A percentile compares a stretch with the other conserved stretches of the same genome.
Conservation (phyloP, 371 early-diverging fungal genomes). For the Syncephalastrum sp. region DNA sequence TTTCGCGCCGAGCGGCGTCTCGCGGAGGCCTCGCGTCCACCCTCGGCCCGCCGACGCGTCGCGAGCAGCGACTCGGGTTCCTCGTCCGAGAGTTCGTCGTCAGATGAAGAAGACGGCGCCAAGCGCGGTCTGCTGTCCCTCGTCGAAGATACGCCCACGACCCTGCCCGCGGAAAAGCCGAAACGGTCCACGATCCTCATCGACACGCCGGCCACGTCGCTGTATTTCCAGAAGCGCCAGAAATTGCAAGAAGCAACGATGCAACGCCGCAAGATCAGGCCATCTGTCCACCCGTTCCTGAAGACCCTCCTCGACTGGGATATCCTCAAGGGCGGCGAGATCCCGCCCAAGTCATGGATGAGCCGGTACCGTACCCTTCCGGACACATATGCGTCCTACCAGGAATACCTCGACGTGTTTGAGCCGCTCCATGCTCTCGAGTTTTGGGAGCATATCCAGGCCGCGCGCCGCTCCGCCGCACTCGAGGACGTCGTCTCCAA, state of each 20-base stretch:
- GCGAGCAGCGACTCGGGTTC: constrained; percentile 19
- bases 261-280: constrained; percentile 44
- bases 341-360: constrained; percentile 34
- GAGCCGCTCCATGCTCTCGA: constrained; percentile 87
- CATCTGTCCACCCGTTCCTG: constrained; percentile 46
- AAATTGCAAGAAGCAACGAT: constrained; percentile 21
- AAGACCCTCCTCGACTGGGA: constrained; percentile 59
- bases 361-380: constrained; percentile 49
- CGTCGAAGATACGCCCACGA: constrained; percentile 21
- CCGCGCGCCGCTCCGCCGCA: constrained; percentile 66
- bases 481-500: constrained; percentile 47
- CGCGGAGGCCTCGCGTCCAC: constrained; percentile 34
- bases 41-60: constrained; percentile 31
- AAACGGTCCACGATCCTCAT: constrained; percentile 37
- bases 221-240: constrained; percentile 15
- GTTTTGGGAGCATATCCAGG: constrained; percentile 79
- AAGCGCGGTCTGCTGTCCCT: constrained; percentile 18
- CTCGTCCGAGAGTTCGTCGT: constrained; percentile 24
- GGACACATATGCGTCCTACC: constrained; percentile 51
- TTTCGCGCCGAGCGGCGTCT: constrained; percentile 32
- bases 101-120: constrained; percentile 24
- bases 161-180: constrained; percentile 4
- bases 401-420: constrained; percentile 67
- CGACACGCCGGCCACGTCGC: constrained; percentile 23
- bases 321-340: constrained; percentile 38